phyloP scores from a whole-genome alignment of 208 protist species.

The Strigomonas galati region DNA sequence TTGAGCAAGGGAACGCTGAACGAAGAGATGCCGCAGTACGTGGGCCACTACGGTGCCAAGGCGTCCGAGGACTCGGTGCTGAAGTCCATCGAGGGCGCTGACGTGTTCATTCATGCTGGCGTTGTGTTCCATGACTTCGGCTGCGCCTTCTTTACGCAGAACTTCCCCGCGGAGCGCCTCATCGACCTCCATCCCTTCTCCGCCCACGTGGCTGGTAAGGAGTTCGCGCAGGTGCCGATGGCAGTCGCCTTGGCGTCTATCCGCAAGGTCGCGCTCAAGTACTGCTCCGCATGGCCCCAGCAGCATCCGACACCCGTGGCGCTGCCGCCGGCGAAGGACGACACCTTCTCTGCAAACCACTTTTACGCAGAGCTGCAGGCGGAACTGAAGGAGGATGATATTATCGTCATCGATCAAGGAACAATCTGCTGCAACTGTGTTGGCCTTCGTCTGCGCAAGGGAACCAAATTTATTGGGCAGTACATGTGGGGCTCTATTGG shows the following conservation, averaged over 20 bases:
- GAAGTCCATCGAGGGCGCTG: slow-evolving; percentile 34
- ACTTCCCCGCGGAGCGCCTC: slow-evolving; percentile 31
- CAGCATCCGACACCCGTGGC: slow-evolving; percentile 14
- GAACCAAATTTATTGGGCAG: slow-evolving; percentile 22
- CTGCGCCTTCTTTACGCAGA: slow-evolving; percentile 33
- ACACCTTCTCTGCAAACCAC: slow-evolving; percentile 26
- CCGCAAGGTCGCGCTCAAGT: slow-evolving; percentile 29
- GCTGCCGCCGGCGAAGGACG: slow-evolving; percentile 23
- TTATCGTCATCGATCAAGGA: slow-evolving; percentile 42
- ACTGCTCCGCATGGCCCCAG: slow-evolving; percentile 15
- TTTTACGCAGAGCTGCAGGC: slow-evolving; percentile 41
- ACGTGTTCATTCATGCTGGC: slow-evolving; percentile 41
- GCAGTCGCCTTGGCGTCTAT: slow-evolving; percentile 30
- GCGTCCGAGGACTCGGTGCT: slow-evolving; percentile 22
- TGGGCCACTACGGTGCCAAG: slow-evolving; percentile 45
- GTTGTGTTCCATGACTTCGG: slow-evolving; percentile 41
- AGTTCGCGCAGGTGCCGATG: slow-evolving; percentile 49
- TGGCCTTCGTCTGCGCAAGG: slow-evolving; percentile 28
- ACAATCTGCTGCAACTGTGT: slow-evolving; percentile 29
- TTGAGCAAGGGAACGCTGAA: slow-evolving; percentile 45
- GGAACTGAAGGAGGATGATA: slow-evolving; percentile 27
- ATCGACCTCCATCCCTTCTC: slow-evolving; percentile 55
- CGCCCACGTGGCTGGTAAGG: slow-evolving; percentile 30
- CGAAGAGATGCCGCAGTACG: slow-evolving; percentile 42
- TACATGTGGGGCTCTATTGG: slow-evolving; percentile 43